phyloP scores from a whole-genome alignment of 306 rosid species.

The Cucumis sativus region DNA sequence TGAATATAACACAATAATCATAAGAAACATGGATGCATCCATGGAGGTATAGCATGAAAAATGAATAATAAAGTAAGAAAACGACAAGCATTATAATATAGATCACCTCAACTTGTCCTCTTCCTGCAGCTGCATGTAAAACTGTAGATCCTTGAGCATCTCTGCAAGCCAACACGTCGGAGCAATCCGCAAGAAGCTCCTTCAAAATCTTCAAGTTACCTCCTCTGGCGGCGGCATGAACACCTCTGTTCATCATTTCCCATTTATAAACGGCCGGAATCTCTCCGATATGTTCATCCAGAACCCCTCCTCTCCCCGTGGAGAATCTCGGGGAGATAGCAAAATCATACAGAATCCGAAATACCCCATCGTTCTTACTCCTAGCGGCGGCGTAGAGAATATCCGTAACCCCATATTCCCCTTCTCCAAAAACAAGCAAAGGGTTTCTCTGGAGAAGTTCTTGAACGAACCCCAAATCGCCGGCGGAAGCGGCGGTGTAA shows the following conservation, averaged over 20 bases:
- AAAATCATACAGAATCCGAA: constrained; percentile 51
- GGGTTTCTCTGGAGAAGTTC: constrained; percentile 39
- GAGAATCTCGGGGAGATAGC: constrained; percentile 67
- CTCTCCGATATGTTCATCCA: constrained; percentile 55
- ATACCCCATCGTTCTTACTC: constrained; percentile 42
- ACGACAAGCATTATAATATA: not conserved
- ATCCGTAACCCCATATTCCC: constrained; percentile 71
- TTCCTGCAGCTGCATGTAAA: constrained; percentile 88
- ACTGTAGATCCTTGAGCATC: constrained; percentile 74
- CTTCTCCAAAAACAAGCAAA: constrained; percentile 65
- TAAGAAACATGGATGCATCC: not conserved
- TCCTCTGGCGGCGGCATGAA: constrained; percentile 95
- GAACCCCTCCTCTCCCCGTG: constrained; percentile 31
- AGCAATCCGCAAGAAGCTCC: constrained; percentile 59
- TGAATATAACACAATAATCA: not conserved
- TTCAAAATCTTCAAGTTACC: constrained; percentile 60
- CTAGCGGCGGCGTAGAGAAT: constrained; percentile 55
- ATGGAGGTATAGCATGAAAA: constrained; percentile 6
- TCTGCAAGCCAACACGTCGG: constrained; percentile 66
- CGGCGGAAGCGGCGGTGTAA: constrained; percentile 97
- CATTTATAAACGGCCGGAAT: constrained; percentile 60
- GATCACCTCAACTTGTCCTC: constrained; percentile 85
- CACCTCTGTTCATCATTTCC: constrained; percentile 84
- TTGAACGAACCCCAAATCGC: constrained; percentile 55
- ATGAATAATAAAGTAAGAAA: not conserved